phyloP scores from a whole-genome alignment of 306 rosid genomes.

The Cucumis sativus region Cucumber_9930_V3 NC_026659.2:9559001-9559500 shows the following conservation, averaged over 20 bases:
- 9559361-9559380: constrained; percentile 54
- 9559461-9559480: constrained; percentile 12
- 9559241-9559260: not conserved
- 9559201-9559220: not conserved
- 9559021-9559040: too few relatives aligned
- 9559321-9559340: constrained; percentile 65
- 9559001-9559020: too few relatives aligned
- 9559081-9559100: not conserved
- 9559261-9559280: not conserved
- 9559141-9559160: not conserved
- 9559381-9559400: constrained; percentile 42
- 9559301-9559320: constrained; percentile 19
- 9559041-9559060: too few relatives aligned
- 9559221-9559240: not conserved
- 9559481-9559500: constrained; percentile 37
- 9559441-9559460: constrained; percentile 26
- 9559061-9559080: not conserved
- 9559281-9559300: not conserved
- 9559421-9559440: constrained; percentile 6
- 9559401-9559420: constrained; percentile 62
- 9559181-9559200: not conserved
- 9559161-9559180: not conserved
- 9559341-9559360: constrained; percentile 62
- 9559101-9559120: not conserved
- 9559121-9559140: not conserved